Evolutionary conservation across 2,329 filamentous ascomycete genomes (phyloP).

Genomic region (Clarireedia monteithiana): DNA sequence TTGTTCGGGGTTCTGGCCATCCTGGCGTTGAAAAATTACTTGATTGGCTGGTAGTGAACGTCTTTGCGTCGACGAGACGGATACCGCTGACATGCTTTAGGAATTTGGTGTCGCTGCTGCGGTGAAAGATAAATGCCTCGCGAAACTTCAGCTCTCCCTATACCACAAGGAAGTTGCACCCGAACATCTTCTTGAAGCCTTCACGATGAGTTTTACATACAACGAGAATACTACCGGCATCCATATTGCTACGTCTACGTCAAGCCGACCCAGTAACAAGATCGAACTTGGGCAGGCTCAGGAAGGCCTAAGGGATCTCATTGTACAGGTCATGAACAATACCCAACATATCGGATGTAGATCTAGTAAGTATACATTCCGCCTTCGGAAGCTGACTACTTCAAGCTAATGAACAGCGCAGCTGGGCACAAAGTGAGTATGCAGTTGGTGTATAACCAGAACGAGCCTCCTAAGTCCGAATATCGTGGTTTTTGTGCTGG

Average conservation of each 20-base stretch:
- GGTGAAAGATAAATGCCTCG: slow-evolving; percentile 16
- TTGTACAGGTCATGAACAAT: not conserved
- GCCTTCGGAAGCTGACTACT: not conserved
- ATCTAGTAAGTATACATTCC: not conserved
- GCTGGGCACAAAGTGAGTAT: slow-evolving; percentile 12
- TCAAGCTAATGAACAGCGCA: not conserved
- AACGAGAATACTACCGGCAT: not conserved
- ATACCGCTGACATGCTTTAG: slow-evolving; percentile 11
- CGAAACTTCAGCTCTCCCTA: slow-evolving; percentile 21
- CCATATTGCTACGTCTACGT: slow-evolving; percentile 2
- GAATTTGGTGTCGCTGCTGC: slow-evolving; percentile 20
- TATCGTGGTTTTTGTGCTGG: slow-evolving; percentile 16
- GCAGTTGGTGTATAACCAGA: slow-evolving; percentile 16
- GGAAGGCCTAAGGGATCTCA: not conserved
- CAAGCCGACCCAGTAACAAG: not conserved
- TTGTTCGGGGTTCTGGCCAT: slow-evolving; percentile 7
- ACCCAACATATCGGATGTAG: not conserved
- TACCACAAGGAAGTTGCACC: slow-evolving; percentile 13
- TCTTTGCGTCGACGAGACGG: not conserved
- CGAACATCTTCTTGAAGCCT: slow-evolving; percentile 19
- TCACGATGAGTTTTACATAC: slow-evolving; percentile 20
- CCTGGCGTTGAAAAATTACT: slow-evolving; percentile 20
- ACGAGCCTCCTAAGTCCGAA: slow-evolving; percentile 12
- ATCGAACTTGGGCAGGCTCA: slow-evolving; percentile 6
- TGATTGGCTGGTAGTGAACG: slow-evolving; percentile 18